Evolutionary conservation across 495 filamentous ascomycete species (phyloP).

Genomic region (Entonaema liquescens): DNA sequence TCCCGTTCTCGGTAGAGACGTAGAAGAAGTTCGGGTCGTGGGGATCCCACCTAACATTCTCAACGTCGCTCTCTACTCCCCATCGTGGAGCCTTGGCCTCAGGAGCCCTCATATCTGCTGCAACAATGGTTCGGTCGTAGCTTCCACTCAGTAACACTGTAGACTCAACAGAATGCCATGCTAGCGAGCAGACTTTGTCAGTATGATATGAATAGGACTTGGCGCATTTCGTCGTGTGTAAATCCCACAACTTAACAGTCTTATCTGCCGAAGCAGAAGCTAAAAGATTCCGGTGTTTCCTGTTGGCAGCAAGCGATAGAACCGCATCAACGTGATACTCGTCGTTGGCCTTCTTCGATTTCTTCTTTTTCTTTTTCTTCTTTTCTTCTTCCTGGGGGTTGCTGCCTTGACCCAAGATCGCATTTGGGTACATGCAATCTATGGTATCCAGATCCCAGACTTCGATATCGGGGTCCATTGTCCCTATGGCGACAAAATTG

Average conservation of each 20-base stretch:
- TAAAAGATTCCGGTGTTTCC: slow-evolving; percentile 92
- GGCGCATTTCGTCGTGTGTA: slow-evolving; percentile 88
- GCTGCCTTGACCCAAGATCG: slow-evolving; percentile 89
- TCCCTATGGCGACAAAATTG: slow-evolving; percentile 94
- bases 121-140: slow-evolving; percentile 92
- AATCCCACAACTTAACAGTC: slow-evolving; percentile 97
- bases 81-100: slow-evolving; percentile 79
- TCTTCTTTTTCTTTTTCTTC: slow-evolving; percentile 80
- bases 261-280: slow-evolving; percentile 95
- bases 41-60: slow-evolving; percentile 89
- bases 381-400: slow-evolving; percentile 57
- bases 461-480: slow-evolving; percentile 98
- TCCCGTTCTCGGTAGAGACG: slow-evolving; percentile 89
- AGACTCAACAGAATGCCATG: slow-evolving; percentile 88
- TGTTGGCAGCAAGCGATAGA: slow-evolving; percentile 87
- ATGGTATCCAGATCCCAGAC: slow-evolving; percentile 96
- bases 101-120: slow-evolving; percentile 91
- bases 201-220: slow-evolving; percentile 92
- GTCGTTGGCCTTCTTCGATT: slow-evolving; percentile 84
- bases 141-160: slow-evolving; percentile 90
- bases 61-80: slow-evolving; percentile 94
- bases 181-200: slow-evolving; percentile 94
- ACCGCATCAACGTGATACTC: slow-evolving; percentile 95
- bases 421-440: slow-evolving; percentile 97
- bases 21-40: slow-evolving; percentile 94